Percentiles rank a stretch among this genome's conserved stretches.
These are phyloP conservation scores for Gentiana macrophylla DNA, from an alignment of 257 asterid genomes.

Conservation along the genomic window DNA sequence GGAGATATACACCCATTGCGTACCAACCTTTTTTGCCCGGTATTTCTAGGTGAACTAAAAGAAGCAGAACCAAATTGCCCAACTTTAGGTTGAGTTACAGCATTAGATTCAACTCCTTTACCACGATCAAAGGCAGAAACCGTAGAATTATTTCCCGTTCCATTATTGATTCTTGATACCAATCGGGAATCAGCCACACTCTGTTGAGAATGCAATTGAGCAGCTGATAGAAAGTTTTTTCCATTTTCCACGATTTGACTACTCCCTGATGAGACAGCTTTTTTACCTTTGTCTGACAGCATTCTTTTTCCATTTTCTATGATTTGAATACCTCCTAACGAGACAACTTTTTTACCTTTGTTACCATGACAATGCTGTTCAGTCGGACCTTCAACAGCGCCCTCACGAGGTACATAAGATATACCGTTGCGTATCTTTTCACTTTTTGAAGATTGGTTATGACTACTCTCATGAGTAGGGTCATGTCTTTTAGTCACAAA, in stretches of 20 bases:
- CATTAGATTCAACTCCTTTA: slow-evolving; percentile 13
- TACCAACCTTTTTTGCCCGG: slow-evolving; percentile 66
- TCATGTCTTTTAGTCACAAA: slow-evolving; percentile 20
- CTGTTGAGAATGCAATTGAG: slow-evolving; percentile 23
- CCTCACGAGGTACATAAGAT: slow-evolving; percentile 20
- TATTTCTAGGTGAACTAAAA: slow-evolving; percentile 28
- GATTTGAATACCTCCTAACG: slow-evolving; percentile 15
- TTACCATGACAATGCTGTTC: slow-evolving; percentile 18
- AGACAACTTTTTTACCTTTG: slow-evolving; percentile 15
- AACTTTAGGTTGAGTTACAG: slow-evolving; percentile 21
- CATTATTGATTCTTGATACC: slow-evolving; percentile 22
- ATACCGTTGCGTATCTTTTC: slow-evolving; percentile 13
- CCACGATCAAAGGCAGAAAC: slow-evolving; percentile 18
- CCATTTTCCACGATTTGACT: slow-evolving; percentile 17
- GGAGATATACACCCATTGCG: slow-evolving; percentile 91
- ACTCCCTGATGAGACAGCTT: slow-evolving; percentile 5
- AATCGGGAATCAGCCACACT: slow-evolving; percentile 11
- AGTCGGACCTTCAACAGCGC: slow-evolving; percentile 20
- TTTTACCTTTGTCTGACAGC: too few species aligned
- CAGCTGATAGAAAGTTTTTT: slow-evolving; percentile 18
- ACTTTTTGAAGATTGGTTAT: slow-evolving; percentile 12
- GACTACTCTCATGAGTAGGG: slow-evolving; percentile 22
- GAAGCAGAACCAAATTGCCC: slow-evolving; percentile 20
- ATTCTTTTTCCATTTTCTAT: slow-evolving; percentile 14
- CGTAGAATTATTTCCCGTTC: slow-evolving; percentile 14